Evolutionary conservation across 176 grass and related monocot species (phyloP), one percentile per base, ranked within the genome.

Genomic region (Olyra latifolia): DNA sequence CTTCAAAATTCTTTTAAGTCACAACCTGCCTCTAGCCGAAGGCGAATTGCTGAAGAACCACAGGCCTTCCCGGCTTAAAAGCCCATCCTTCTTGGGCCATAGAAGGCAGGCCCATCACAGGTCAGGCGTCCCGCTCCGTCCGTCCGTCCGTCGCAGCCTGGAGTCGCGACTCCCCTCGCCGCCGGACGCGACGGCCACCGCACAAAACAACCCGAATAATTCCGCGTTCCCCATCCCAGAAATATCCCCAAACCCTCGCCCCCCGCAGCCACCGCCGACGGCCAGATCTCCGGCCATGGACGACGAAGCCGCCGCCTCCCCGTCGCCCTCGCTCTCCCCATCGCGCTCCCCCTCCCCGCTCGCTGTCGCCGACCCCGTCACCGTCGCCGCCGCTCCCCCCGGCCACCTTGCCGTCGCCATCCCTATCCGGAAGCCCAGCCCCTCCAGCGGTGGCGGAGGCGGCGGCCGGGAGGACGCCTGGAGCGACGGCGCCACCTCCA

Each of bases 401-500:
- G 78, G 91, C 68, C 88, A 91, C 74, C 81, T 91, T 63, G 70
- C 95, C 71, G 30, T 95, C 32, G 90, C 90, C 17, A 80, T 98
- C 77, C 95, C 92, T 22, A 87, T 95, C 78, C 92, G 90, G 45
- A 87, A 92, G 9, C 78, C 85, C 1, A 84, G 85, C 0, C 63
- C 66, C 19, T 66, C 65, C 48, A 72, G 66, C 27, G 75, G 83
- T 15, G 82, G 72, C 23, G 79, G 86, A 28, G 83, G 83, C 16
- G 94, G 94, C 0, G 89, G 92, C 1, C 63, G 96, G 23, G 96
- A 98, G 88, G 96, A 98, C 45, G 93, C 90, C 22, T 98, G 96
- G 96, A 98, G 96, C 88, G 92, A 95, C 64, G 92, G 96, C 66
- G 90, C 90, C 62, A 98, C 96, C 58, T 93, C 92, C 17, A 80